Percentiles rank a stretch among this genome's conserved stretches.
phyloP scores from a whole-genome alignment of 768 basidiomycete species.

The Termitomyces sp. region DNA sequence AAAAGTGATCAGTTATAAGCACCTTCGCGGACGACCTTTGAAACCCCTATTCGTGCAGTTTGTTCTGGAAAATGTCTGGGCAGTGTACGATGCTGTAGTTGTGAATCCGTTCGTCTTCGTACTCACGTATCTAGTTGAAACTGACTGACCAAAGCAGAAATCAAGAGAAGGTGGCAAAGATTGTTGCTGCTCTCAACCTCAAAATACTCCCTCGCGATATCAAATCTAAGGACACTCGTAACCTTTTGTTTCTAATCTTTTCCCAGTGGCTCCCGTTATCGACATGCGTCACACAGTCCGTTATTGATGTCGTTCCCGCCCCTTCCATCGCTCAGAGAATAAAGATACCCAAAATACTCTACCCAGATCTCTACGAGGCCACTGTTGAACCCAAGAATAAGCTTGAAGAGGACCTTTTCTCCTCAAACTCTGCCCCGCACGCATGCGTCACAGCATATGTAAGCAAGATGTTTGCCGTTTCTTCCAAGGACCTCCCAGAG shows the following conservation, averaged over 20 bases:
- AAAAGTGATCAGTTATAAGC: conserved; percentile 84
- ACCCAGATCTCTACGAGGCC: conserved; percentile 66
- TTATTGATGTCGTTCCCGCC: conserved; percentile 91
- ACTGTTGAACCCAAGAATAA: conserved; percentile 63
- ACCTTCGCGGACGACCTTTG: conserved; percentile 77
- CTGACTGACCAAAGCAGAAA: conserved; percentile 46
- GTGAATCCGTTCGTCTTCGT: conserved; percentile 73
- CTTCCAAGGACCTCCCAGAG: conserved; percentile 76
- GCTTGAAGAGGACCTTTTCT: conserved; percentile 79
- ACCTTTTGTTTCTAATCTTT: conserved; percentile 81
- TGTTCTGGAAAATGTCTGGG: conserved; percentile 95
- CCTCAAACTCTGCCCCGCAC: conserved; percentile 50
- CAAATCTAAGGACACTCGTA: conserved; percentile 83
- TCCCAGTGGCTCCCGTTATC: conserved; percentile 96
- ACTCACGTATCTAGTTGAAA: conserved; percentile 10
- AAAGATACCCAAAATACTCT: conserved; percentile 87
- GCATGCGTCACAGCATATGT: conserved; percentile 80
- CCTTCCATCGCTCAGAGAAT: conserved; percentile 76
- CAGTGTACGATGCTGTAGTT: conserved; percentile 87
- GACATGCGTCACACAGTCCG: conserved; percentile 84
- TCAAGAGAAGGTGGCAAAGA: conserved; percentile 83
- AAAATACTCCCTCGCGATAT: conserved; percentile 86
- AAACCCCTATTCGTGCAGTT: conserved; percentile 98
- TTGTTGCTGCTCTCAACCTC: conserved; percentile 73
- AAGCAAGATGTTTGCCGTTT: conserved; percentile 97